These are phyloP conservation scores for Solanum lycopersicoides DNA, from an alignment of 257 asterid genomes.

Conservation along the genomic window DNA sequence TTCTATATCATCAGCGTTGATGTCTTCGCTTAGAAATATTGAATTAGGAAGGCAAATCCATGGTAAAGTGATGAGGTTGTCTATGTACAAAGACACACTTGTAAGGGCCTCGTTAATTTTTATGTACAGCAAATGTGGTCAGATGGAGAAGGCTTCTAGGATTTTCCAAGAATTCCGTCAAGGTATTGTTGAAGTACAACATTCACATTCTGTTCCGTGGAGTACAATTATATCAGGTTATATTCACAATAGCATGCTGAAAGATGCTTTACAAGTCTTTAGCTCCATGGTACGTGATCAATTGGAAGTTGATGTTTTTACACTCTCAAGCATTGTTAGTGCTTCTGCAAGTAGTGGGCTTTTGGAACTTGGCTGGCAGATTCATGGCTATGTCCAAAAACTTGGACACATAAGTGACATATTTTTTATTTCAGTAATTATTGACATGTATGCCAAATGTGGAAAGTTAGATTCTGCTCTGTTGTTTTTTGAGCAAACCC, in stretches of 20 bases:
- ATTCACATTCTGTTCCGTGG: conserved; percentile 33
- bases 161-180: conserved; percentile 24
- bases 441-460: conserved; percentile 80
- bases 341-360: conserved; percentile 36
- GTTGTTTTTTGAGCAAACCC: conserved; percentile 31
- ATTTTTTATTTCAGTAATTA: conserved; percentile 43
- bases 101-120: conserved; percentile 47
- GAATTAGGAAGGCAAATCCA: conserved; percentile 67
- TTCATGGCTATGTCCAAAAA: conserved; percentile 48
- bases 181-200: background rate
- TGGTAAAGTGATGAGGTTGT: conserved; percentile 36
- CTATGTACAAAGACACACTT: conserved; percentile 33
- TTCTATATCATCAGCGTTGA: conserved; percentile 48
- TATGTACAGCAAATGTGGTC: conserved; percentile 69
- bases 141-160: conserved; percentile 44
- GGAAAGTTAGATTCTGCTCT: conserved; percentile 45
- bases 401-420: conserved; percentile 41
- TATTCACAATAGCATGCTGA: conserved; percentile 43
- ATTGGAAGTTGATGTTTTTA: conserved; percentile 33
- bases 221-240: conserved; percentile 56
- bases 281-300: conserved; percentile 36
- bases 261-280: conserved; percentile 41
- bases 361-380: conserved; percentile 67
- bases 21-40: conserved; percentile 33
- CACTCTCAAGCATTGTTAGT: conserved; percentile 42